phyloP scores from a whole-genome alignment of 129 eudicot genomes.

The Lactuca saligna region DNA sequence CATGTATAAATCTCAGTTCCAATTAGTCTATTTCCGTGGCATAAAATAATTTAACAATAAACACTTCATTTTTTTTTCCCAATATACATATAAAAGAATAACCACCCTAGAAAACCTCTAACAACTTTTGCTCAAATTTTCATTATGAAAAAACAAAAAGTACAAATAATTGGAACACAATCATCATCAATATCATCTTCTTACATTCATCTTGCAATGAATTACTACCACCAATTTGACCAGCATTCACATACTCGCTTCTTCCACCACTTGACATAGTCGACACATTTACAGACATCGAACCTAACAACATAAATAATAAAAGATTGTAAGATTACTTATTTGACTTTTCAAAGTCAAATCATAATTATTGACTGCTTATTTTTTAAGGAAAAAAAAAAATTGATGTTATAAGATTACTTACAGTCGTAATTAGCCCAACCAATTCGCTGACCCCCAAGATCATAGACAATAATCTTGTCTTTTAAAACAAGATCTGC shows the following conservation, averaged over 20 bases:
- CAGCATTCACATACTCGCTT: constrained; percentile 68
- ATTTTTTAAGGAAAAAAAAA: too few relatives aligned
- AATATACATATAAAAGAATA: constrained; percentile 35
- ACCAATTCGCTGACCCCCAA: constrained; percentile 87
- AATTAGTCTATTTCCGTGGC: constrained; percentile 26
- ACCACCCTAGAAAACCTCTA: constrained; percentile 14
- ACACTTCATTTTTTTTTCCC: constrained; percentile 18
- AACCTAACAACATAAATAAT: constrained; percentile 42
- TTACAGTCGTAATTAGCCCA: constrained; percentile 96
- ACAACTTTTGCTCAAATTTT: constrained; percentile 6
- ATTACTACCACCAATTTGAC: constrained; percentile 49
- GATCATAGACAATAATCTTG: constrained; percentile 83
- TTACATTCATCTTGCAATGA: constrained; percentile 28
- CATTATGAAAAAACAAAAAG: constrained; percentile 25
- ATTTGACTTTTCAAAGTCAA: constrained; percentile 10
- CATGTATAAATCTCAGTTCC: constrained; percentile 25
- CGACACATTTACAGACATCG: constrained; percentile 75
- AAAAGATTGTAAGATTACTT: not conserved
- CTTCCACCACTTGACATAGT: constrained; percentile 55
- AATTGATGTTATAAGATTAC: constrained; percentile 28
- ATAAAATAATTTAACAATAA: constrained; percentile 25
- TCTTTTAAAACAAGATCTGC: constrained; percentile 92
- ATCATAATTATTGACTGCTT: not conserved
- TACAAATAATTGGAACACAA: constrained; percentile 31
- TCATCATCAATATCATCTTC: constrained; percentile 25